Evolutionary conservation across 2,329 filamentous ascomycete species (phyloP), one percentile per base, ranked within the genome.

Genomic region (Cladosporium sp.): DNA sequence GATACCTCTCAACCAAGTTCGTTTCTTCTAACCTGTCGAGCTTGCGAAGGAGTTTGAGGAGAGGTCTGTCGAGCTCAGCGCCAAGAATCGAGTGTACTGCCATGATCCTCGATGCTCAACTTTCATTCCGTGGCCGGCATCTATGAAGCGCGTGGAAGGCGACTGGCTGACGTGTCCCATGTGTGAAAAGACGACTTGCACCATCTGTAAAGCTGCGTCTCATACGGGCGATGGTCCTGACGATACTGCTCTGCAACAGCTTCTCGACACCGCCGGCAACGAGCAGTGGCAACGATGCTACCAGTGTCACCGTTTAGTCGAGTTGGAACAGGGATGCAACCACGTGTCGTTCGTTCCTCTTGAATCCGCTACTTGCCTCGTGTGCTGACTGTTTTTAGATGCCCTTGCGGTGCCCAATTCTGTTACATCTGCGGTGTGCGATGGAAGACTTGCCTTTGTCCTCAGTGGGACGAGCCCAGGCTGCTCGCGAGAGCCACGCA

Each of bases 201-300:
- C 69, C 0, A 72, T 74, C 0, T 89, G 87, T 78, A 88, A 87
- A 70, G 71, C 66, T 0, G 64, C 65, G 1, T 69, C 74, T 0
- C 86, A 88, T 65, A 21, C 44, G 0, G 80, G 78, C 0, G 81
- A 85, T 21, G 88, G 85, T 67, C 81, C 82, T 0, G 57, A 80
- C 0, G 84, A 88, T 58, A 66, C 70, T 0, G 71, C 72, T 0
- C 66, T 81, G 0, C 75, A 83, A 60, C 71, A 79, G 47, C 65
- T 86, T 1, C 68, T 86, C 1, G 66, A 73, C 0, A 58, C 82
- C 1, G 85, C 83, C 0, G 65, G 68, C 0, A 67, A 77, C 4
- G 74, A 84, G 6, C 78, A 80, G 1, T 88, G 86, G 86, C 81
- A 85, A 72, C 76, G 80, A 2, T 88, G 86, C 66, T 74, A 72